Evolutionary conservation across 2,329 filamentous ascomycete genomes (phyloP).

Genomic region (Podosphaera leucotricha): DNA sequence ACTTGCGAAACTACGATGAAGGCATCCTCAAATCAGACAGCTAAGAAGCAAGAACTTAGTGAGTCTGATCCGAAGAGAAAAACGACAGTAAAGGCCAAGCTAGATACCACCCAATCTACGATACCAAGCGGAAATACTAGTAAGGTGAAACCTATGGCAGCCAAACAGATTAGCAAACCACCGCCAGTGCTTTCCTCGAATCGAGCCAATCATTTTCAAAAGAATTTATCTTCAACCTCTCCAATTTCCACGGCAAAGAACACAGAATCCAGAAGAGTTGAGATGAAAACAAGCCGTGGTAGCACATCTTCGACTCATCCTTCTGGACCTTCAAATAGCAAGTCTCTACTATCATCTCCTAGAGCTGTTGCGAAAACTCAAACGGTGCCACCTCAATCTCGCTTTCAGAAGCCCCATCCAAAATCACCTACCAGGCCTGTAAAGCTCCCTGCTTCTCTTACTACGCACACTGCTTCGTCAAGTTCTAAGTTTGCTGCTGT

Average conservation of each 20-base stretch:
- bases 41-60: neutral
- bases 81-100: neutral
- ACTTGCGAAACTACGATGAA: neutral
- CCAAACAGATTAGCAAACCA: neutral
- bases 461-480: constrained; percentile 45
- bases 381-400: constrained; percentile 13
- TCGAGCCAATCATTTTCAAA: neutral
- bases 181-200: neutral
- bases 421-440: constrained; percentile 48
- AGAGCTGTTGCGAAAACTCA: constrained; percentile 9
- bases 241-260: neutral
- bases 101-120: neutral
- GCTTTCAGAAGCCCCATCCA: constrained; percentile 32
- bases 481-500: constrained; percentile 32
- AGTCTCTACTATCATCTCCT: constrained; percentile 7
- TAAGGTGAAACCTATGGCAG: neutral
- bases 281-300: neutral
- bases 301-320: neutral
- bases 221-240: neutral
- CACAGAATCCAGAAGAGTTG: neutral
- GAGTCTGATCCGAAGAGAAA: neutral
- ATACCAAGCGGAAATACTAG: neutral
- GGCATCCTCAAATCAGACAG: neutral
- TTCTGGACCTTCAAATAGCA: constrained; percentile 1
- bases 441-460: constrained; percentile 41